These are phyloP conservation scores for Ustilago sp. DNA, from an alignment of 1,284 basidiomycete species.

Conservation along the genomic window DNA sequence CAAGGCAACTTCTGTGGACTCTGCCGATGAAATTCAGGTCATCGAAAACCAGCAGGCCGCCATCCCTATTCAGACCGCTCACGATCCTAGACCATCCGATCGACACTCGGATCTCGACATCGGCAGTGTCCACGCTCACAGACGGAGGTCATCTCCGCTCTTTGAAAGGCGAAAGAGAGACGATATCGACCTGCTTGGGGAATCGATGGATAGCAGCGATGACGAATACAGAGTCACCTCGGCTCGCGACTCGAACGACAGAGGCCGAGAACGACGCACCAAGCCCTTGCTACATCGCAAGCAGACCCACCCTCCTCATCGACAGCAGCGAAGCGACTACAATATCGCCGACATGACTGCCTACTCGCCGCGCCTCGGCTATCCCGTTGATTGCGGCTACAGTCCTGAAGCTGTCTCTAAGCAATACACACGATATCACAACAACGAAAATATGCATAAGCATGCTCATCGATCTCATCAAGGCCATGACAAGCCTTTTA, in stretches of 20 bases:
- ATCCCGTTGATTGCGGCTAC: constrained; percentile 7
- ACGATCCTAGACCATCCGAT: constrained; percentile 11
- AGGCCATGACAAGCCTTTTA: neutral
- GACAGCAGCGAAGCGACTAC: constrained; percentile 13
- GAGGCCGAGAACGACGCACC: constrained; percentile 29
- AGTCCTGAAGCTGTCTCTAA: constrained; percentile 1
- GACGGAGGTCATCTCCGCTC: constrained; percentile 25
- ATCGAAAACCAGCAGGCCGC: constrained; percentile 32
- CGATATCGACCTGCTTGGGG: constrained; percentile 34
- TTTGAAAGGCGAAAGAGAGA: constrained; percentile 27
- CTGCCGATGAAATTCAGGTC: constrained; percentile 42
- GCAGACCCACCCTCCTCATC: constrained; percentile 11
- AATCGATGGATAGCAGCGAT: constrained; percentile 24
- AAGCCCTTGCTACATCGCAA: constrained; percentile 22
- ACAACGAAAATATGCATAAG: neutral
- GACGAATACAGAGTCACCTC: constrained; percentile 9
- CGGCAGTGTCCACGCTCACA: constrained; percentile 30
- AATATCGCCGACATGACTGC: neutral
- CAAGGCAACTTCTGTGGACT: constrained; percentile 3
- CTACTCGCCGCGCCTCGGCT: constrained; percentile 4
- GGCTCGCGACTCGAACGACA: neutral
- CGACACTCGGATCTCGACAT: constrained; percentile 39
- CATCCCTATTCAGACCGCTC: constrained; percentile 29
- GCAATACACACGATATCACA: neutral
- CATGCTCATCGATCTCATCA: neutral